These are phyloP conservation scores for Exophiala oligosperma DNA, from an alignment of 2,329 filamentous ascomycete genomes.

Conservation along the genomic window DNA sequence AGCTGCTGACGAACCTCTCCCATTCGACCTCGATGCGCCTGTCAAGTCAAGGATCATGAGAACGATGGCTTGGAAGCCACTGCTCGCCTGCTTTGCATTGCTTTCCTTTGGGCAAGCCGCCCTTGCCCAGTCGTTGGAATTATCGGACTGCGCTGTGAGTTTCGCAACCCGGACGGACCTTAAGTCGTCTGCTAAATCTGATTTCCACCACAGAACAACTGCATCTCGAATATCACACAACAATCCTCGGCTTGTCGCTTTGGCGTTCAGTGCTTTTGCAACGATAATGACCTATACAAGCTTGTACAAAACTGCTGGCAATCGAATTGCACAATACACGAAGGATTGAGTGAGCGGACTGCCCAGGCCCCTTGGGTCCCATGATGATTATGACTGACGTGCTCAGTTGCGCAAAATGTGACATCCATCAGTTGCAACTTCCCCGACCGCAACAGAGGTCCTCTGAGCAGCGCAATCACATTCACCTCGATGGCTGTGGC, in stretches of 20 bases:
- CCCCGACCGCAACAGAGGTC: conserved; percentile 9
- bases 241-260: conserved; percentile 10
- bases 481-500: conserved; percentile 18
- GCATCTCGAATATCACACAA: conserved; percentile 3
- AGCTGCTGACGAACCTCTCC: background rate
- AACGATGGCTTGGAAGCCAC: background rate
- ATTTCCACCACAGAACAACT: conserved; percentile 5
- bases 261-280: conserved; percentile 17
- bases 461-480: conserved; percentile 9
- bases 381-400: background rate
- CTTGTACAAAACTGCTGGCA: conserved; percentile 10
- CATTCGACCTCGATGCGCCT: background rate
- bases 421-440: conserved; percentile 15
- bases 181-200: background rate
- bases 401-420: conserved; percentile 12
- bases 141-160: conserved; percentile 12
- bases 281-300: conserved; percentile 4
- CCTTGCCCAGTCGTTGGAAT: background rate
- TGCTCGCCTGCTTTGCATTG: background rate
- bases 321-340: conserved; percentile 14
- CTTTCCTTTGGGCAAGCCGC: background rate
- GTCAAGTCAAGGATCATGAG: background rate
- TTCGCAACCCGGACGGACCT: background rate
- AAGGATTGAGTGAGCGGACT: conserved; percentile 11
- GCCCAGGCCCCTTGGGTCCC: background rate